Evolutionary conservation across 2,329 filamentous ascomycete species (phyloP).

Genomic region (Teratosphaeria viscida): DNA sequence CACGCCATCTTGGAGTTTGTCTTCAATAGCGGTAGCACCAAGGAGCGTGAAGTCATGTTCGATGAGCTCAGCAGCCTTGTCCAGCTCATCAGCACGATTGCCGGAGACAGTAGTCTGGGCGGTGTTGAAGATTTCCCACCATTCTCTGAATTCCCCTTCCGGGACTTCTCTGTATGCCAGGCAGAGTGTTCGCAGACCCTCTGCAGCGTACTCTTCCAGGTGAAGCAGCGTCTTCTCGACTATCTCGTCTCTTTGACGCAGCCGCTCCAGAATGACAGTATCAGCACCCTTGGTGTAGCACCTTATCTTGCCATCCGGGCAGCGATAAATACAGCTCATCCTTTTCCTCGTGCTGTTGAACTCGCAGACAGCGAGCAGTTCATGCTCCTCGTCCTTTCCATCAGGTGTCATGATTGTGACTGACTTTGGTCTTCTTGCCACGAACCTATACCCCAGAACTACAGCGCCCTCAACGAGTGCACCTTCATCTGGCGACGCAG

Average conservation of each 20-base stretch:
- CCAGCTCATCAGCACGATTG: slow-evolving; percentile 84
- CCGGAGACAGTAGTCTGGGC: slow-evolving; percentile 85
- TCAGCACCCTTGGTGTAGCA: slow-evolving; percentile 95
- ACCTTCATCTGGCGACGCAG: slow-evolving; percentile 91
- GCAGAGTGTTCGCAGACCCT: slow-evolving; percentile 88
- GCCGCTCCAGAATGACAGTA: slow-evolving; percentile 88
- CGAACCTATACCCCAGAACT: slow-evolving; percentile 76
- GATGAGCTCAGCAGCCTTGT: slow-evolving; percentile 93
- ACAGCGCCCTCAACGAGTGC: slow-evolving; percentile 91
- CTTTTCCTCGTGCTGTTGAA: slow-evolving; percentile 97
- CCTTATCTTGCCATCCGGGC: slow-evolving; percentile 87
- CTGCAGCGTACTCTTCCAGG: slow-evolving; percentile 96
- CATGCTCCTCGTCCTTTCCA: slow-evolving; percentile 60
- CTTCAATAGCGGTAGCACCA: slow-evolving; percentile 93
- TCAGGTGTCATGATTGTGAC: slow-evolving; percentile 72
- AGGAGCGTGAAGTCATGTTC: slow-evolving; percentile 86
- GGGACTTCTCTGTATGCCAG: slow-evolving; percentile 87
- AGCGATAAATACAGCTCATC: slow-evolving; percentile 96
- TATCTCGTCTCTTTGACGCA: slow-evolving; percentile 66
- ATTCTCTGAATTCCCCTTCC: slow-evolving; percentile 79
- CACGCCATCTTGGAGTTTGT: slow-evolving; percentile 91
- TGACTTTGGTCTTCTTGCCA: slow-evolving; percentile 76
- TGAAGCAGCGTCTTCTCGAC: slow-evolving; percentile 86
- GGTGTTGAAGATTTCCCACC: slow-evolving; percentile 76
- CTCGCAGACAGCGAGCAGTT: slow-evolving; percentile 91